Base-by-base conservation (phyloP, 768 basidiomycete genomes). In the Psilocybe sp. region DNA sequence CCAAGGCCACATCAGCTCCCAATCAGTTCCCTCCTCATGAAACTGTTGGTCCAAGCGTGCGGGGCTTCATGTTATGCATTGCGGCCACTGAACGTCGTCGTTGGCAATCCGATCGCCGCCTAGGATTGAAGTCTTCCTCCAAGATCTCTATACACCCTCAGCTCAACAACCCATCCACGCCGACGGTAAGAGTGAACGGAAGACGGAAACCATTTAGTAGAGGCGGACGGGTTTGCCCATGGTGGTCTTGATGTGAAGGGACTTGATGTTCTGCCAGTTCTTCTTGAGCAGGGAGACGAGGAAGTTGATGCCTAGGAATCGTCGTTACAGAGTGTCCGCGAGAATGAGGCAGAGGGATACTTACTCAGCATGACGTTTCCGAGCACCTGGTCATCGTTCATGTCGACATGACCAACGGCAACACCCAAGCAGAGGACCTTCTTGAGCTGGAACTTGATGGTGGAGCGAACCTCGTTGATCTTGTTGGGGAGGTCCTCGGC, bases 391-490 rank as follows among this genome's bases (percentile, higher is more conserved):
- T 99, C 97, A 59, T 98, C 94, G 51, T 79, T 87, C 95, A 99
- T 98, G 69, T 96, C 81, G 69, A 96, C 81, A 74, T 99, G 94
- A 62, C 95, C 97, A 56, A 99, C 89, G 62, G 97, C 97, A 58
- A 98, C 96, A 77, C 94, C 97, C 76, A 99, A 79, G 77, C 97
- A 99, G 50, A 99, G 81, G 52, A 98, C 97, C 79, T 94, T 94
- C 84, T 98, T 98, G 49, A 98, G 84, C 81, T 98, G 96, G 90
- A 98, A 98, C 78, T 98, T 99, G 84, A 99, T 98, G 59, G 96
- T 98, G 59, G 93, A 96, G 67, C 92, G 89, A 60, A 99, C 95
- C 72, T 99, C 97, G 58, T 74, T 84, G 67, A 97, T 77, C 78
- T 98, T 98, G 79, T 84, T 88, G 66, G 64, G 62, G 48, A 99